A percentile compares a stretch with the other conserved stretches of the same genome.
Conservation (phyloP, 2,329 filamentous ascomycete species). For the Aureobasidium vineae region DNA sequence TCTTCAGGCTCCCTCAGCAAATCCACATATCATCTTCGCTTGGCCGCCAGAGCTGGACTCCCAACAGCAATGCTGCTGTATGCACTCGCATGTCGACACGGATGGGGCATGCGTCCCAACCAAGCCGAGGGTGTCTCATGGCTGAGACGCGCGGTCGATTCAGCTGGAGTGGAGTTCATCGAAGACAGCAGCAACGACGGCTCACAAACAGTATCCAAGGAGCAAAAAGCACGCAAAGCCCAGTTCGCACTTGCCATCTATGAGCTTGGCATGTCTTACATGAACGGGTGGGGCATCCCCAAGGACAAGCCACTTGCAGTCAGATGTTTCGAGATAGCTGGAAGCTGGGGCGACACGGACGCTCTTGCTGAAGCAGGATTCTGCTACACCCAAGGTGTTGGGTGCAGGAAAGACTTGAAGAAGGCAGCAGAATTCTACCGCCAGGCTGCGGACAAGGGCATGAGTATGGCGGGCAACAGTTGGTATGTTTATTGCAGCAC, state of each 20-base stretch:
- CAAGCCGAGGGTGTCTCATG: constrained; percentile 86
- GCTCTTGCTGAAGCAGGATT: constrained; percentile 92
- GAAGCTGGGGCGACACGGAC: constrained; percentile 92
- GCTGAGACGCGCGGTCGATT: constrained; percentile 87
- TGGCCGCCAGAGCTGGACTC: constrained; percentile 80
- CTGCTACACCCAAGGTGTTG: constrained; percentile 90
- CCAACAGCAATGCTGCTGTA: constrained; percentile 96
- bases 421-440: constrained; percentile 91
- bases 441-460: constrained; percentile 84
- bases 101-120: constrained; percentile 96
- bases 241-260: constrained; percentile 96
- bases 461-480: constrained; percentile 97
- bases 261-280: constrained; percentile 91
- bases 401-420: constrained; percentile 93
- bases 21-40: constrained; percentile 91
- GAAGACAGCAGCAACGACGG: constrained; percentile 65
- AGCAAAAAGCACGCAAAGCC: constrained; percentile 80
- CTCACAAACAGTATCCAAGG: constrained; percentile 34
- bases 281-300: constrained; percentile 97
- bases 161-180: constrained; percentile 75
- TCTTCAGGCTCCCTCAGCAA: constrained; percentile 84
- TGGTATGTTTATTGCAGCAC: constrained; percentile 63
- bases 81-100: constrained; percentile 89
- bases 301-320: constrained; percentile 86
- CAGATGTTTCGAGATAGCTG: constrained; percentile 94